Percentiles rank a stretch among this genome's conserved stretches.
phyloP scores from a whole-genome alignment of 805 yeast species.

The Ogataea paradorogensis region DNA sequence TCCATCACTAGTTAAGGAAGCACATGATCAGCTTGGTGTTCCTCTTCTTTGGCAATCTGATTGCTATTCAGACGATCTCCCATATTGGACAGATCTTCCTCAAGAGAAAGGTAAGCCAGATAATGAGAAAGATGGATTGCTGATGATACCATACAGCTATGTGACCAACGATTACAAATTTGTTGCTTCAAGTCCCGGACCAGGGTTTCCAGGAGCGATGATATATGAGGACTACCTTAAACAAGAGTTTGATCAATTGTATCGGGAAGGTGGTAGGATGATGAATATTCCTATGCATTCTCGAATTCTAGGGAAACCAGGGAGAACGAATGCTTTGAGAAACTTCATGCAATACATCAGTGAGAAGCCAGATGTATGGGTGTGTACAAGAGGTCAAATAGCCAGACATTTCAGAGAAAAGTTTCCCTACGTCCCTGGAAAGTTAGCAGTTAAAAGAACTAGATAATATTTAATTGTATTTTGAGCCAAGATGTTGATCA shows the following conservation, averaged over 20 bases:
- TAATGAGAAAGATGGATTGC: slow-evolving; percentile 24
- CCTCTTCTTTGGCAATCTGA: slow-evolving; percentile 36
- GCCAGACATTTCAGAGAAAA: slow-evolving; percentile 28
- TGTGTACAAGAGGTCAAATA: slow-evolving; percentile 35
- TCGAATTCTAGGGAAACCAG: slow-evolving; percentile 37
- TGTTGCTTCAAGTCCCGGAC: slow-evolving; percentile 19
- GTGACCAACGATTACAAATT: slow-evolving; percentile 30
- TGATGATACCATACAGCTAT: slow-evolving; percentile 27
- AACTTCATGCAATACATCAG: slow-evolving; percentile 36
- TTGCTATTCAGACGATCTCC: slow-evolving; percentile 37
- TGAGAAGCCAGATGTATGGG: slow-evolving; percentile 36
- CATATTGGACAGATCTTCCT: slow-evolving; percentile 36
- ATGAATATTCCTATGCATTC: slow-evolving; percentile 38
- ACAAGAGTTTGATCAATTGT: slow-evolving; percentile 36
- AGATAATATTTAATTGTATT: not conserved
- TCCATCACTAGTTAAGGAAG: slow-evolving; percentile 34
- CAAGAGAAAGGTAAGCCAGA: slow-evolving; percentile 19
- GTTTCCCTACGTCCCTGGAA: slow-evolving; percentile 23
- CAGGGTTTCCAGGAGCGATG: slow-evolving; percentile 27
- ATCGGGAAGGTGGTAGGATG: slow-evolving; percentile 36
- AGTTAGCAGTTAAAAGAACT: slow-evolving; percentile 9
- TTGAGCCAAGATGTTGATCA: not conserved
- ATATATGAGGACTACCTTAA: slow-evolving; percentile 31
- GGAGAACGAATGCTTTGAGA: slow-evolving; percentile 33
- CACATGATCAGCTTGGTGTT: slow-evolving; percentile 32